Evolutionary conservation across 352 stramenopile species (phyloP).

Genomic region (Globisporangium yorkense): DNA sequence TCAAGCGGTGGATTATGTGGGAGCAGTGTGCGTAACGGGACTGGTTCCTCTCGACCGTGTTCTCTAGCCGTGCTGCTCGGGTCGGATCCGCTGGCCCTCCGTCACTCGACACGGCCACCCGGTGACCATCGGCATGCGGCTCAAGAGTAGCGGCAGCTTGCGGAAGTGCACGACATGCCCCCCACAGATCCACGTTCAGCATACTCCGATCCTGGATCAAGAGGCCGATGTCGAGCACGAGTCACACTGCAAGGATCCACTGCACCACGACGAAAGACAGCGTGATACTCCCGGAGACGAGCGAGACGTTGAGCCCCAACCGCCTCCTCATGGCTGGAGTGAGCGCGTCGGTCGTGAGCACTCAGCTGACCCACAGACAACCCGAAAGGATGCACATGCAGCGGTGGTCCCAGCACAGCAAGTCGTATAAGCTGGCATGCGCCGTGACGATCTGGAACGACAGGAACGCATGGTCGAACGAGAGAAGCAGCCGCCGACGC

Average conservation of each 20-base stretch:
- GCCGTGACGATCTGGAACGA: conserved; percentile 8
- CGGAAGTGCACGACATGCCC: conserved; percentile 1
- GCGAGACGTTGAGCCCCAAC: neutral
- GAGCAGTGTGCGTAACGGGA: neutral
- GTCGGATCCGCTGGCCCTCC: too few relatives aligned
- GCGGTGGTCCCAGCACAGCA: conserved; percentile 7
- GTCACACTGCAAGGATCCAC: neutral
- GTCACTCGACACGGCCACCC: conserved; percentile 8
- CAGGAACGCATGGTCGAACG: conserved; percentile 16
- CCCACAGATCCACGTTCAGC: neutral
- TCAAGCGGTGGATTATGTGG: conserved; percentile 7
- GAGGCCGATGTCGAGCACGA: conserved; percentile 5
- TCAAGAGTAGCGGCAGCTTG: conserved; percentile 4
- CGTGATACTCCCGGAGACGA: conserved; percentile 1
- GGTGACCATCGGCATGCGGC: conserved; percentile 6
- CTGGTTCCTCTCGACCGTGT: too few relatives aligned
- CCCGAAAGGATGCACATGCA: conserved; percentile 6
- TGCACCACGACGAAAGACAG: conserved; percentile 5
- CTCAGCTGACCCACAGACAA: conserved; percentile 13
- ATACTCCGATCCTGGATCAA: conserved; percentile 1
- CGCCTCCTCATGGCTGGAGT: conserved; percentile 3
- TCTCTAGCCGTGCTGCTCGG: too few relatives aligned
- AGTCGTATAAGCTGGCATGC: conserved; percentile 10
- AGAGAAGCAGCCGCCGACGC: conserved; percentile 3
- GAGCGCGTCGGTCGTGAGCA: conserved; percentile 12